These are phyloP conservation scores for Raphanus raphanistrum DNA, from an alignment of 345 rosid species.

Conservation along the genomic window DNA sequence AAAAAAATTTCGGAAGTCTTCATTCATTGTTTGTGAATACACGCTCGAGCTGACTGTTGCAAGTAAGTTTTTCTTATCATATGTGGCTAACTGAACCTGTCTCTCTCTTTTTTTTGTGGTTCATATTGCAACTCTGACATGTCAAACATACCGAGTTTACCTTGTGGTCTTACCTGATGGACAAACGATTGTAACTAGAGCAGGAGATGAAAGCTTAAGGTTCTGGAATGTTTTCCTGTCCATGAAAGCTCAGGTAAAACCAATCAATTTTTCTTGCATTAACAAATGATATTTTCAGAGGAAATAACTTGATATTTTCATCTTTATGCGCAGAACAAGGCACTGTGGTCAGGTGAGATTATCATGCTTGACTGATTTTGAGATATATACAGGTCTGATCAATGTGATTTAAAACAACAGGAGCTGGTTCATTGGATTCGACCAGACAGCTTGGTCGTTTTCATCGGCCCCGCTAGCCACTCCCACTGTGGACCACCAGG, in stretches of 20 bases:
- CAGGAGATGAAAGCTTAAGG: conserved; percentile 94
- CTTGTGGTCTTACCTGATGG: conserved; percentile 98
- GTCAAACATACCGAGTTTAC: conserved; percentile 89
- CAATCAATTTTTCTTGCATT: neutral
- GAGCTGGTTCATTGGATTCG: no score
- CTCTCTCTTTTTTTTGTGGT: no score
- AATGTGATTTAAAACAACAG: no score
- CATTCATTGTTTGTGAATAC: neutral
- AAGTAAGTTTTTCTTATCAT: conserved; percentile 12
- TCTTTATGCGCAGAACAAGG: conserved; percentile 57
- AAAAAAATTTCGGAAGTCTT: neutral
- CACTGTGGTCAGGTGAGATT: neutral
- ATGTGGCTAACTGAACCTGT: no score
- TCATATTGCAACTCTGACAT: conserved; percentile 90
- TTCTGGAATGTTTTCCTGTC: no score
- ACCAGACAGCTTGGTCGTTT: no score
- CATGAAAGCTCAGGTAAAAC: conserved; percentile 80
- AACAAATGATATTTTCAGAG: neutral
- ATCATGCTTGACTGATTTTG: neutral
- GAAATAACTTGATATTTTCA: neutral
- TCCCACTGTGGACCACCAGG: no score
- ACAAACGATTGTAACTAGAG: conserved; percentile 96
- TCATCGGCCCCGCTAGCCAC: no score
- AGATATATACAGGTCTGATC: neutral
- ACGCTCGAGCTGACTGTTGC: neutral